Evolutionary conservation across 176 grass and related monocot genomes (phyloP).

Genomic region (Bonia amplexicaulis): DNA sequence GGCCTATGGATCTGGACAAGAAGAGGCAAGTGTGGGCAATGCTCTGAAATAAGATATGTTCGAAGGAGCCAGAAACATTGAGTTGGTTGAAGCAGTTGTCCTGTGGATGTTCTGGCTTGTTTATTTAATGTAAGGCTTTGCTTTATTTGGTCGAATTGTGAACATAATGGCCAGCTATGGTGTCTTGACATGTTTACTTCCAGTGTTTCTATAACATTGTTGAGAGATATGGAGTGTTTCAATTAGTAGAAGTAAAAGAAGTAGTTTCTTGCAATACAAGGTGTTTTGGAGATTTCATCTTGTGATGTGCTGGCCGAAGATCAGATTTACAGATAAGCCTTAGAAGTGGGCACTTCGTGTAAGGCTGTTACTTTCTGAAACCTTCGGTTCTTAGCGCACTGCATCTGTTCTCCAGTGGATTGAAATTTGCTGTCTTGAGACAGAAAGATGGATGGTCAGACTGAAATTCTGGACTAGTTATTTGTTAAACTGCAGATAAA

Average conservation of each 20-base stretch:
- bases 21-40: slow-evolving; percentile 33
- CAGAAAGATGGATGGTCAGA: slow-evolving; percentile 29
- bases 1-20: slow-evolving; percentile 56
- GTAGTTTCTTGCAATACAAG: slow-evolving; percentile 44
- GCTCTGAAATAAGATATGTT: slow-evolving; percentile 31
- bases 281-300: slow-evolving; percentile 34
- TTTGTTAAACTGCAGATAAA: slow-evolving; percentile 31
- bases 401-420: slow-evolving; percentile 28
- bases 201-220: slow-evolving; percentile 55
- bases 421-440: slow-evolving; percentile 13
- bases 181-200: slow-evolving; percentile 49
- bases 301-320: slow-evolving; percentile 19
- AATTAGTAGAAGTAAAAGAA: slow-evolving; percentile 37
- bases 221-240: slow-evolving; percentile 40
- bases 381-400: slow-evolving; percentile 4
- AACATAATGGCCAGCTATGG: slow-evolving; percentile 46
- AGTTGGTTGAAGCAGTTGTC: slow-evolving; percentile 41
- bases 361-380: slow-evolving; percentile 50
- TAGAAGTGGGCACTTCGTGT: slow-evolving; percentile 31
- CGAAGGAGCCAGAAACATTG: slow-evolving; percentile 35
- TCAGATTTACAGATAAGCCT: slow-evolving; percentile 37
- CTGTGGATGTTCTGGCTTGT: slow-evolving; percentile 47
- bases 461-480: slow-evolving; percentile 39
- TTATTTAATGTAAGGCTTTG: slow-evolving; percentile 57
- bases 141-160: slow-evolving; percentile 56